Percentiles rank a stretch among this genome's conserved stretches.
Conservation (phyloP, 768 basidiomycete genomes). For the Ephemerocybe angulata region DNA sequence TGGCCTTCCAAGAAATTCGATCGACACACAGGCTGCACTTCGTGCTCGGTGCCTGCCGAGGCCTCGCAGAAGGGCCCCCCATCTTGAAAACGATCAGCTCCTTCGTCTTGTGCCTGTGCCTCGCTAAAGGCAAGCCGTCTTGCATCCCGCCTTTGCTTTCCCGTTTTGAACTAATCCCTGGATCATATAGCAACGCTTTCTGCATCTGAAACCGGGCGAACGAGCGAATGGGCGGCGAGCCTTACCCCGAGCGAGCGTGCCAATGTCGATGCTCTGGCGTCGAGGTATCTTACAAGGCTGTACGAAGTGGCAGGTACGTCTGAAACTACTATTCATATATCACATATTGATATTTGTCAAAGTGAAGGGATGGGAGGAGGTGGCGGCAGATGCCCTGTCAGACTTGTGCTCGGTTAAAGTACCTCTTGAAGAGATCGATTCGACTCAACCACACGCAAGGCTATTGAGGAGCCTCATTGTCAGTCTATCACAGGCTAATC, state of each 20-base stretch:
- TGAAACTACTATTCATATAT: no score
- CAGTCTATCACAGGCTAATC: not conserved
- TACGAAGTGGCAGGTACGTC: not conserved
- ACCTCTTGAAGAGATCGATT: not conserved
- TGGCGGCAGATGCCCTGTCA: not conserved
- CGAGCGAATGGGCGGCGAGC: not conserved
- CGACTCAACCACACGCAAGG: not conserved
- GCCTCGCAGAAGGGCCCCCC: not conserved
- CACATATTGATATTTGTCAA: no score
- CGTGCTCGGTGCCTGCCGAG: not conserved
- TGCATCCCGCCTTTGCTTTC: not conserved
- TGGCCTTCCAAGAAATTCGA: not conserved
- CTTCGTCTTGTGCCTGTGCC: not conserved
- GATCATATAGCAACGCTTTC: not conserved
- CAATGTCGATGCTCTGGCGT: not conserved
- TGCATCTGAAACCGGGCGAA: not conserved
- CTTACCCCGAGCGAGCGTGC: not conserved
- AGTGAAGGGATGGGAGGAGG: not conserved
- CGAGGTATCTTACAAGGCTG: not conserved
- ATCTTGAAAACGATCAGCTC: constrained; percentile 2
- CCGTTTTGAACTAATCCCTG: not conserved
- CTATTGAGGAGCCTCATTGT: not conserved
- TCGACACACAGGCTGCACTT: not conserved
- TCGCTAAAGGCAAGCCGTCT: constrained; percentile 1
- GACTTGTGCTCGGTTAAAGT: not conserved